These are phyloP conservation scores for Nakazawaea wickerhamii DNA, from an alignment of 805 yeast species.

Conservation along the genomic window DNA sequence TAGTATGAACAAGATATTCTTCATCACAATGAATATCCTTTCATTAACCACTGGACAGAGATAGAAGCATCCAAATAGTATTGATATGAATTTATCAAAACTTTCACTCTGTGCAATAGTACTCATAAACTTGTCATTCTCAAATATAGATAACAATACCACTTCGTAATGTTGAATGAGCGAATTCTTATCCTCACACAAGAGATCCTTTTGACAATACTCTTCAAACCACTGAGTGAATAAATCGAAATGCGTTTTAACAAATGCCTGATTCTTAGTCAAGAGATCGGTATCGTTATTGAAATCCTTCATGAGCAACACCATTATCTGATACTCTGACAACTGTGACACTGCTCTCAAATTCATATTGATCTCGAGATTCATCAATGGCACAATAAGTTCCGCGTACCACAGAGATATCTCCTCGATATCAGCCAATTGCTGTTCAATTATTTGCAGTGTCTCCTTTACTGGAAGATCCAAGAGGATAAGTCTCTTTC, in stretches of 20 bases:
- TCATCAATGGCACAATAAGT: conserved; percentile 3
- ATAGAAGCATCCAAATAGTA: conserved; percentile 8
- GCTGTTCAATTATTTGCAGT: not conserved
- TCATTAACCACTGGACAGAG: conserved; percentile 11
- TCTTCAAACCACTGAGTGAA: conserved; percentile 10
- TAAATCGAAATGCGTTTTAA: not conserved
- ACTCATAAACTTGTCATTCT: conserved; percentile 7
- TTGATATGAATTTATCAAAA: conserved; percentile 3
- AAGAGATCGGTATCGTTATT: not conserved
- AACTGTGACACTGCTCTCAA: not conserved
- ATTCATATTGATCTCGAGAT: not conserved
- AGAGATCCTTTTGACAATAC: not conserved
- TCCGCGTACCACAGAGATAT: not conserved
- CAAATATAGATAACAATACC: conserved; percentile 4
- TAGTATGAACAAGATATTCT: conserved; percentile 8
- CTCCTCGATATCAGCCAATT: not conserved
- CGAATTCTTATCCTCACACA: not conserved
- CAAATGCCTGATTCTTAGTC: not conserved
- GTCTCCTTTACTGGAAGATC: conserved; percentile 4
- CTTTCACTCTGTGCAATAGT: not conserved
- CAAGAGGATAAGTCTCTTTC: not conserved
- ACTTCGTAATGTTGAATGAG: conserved; percentile 1
- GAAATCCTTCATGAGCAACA: not conserved
- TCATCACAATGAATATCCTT: conserved; percentile 8
- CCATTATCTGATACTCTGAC: not conserved